phyloP scores from a whole-genome alignment of 768 basidiomycete genomes.

The Scleroderma bovista region DNA sequence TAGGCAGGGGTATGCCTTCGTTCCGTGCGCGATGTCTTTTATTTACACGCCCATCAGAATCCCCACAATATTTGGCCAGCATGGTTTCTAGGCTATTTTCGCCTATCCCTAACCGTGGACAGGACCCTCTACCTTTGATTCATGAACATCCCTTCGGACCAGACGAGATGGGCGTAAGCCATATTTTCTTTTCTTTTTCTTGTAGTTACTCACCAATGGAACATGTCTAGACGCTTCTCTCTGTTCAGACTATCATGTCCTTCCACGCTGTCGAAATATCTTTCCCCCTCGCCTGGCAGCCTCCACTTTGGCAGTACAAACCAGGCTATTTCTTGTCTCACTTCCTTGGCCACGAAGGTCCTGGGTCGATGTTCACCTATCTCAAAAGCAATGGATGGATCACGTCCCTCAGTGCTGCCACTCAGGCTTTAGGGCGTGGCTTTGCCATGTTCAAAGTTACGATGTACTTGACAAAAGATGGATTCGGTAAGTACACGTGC shows the following conservation, averaged over 20 bases:
- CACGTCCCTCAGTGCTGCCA: slow-evolving; percentile 64
- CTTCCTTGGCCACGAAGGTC: slow-evolving; percentile 88
- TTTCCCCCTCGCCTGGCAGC: slow-evolving; percentile 71
- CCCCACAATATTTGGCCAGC: slow-evolving; percentile 64
- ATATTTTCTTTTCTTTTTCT: slow-evolving; percentile 4
- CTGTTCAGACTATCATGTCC: slow-evolving; percentile 84
- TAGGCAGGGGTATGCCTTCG: slow-evolving; percentile 60
- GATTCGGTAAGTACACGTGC: slow-evolving; percentile 57
- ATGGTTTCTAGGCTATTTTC: slow-evolving; percentile 66
- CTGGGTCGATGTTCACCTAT: slow-evolving; percentile 86
- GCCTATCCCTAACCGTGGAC: slow-evolving; percentile 58
- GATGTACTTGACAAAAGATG: slow-evolving; percentile 74
- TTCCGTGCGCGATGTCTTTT: background rate
- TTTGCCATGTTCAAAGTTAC: slow-evolving; percentile 89
- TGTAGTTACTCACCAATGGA: slow-evolving; percentile 5
- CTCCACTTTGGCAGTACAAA: slow-evolving; percentile 70
- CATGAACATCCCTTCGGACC: slow-evolving; percentile 72
- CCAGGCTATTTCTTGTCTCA: slow-evolving; percentile 73
- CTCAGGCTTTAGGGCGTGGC: slow-evolving; percentile 68
- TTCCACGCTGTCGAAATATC: slow-evolving; percentile 80
- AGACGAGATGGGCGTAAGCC: slow-evolving; percentile 63
- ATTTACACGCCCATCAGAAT: slow-evolving; percentile 41
- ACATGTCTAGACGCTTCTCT: slow-evolving; percentile 62
- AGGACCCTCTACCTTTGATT: slow-evolving; percentile 56
- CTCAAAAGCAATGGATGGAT: slow-evolving; percentile 88